These are phyloP conservation scores for Panaeolus papilionaceus DNA, from an alignment of 768 basidiomycete species.

Conservation along the genomic window DNA sequence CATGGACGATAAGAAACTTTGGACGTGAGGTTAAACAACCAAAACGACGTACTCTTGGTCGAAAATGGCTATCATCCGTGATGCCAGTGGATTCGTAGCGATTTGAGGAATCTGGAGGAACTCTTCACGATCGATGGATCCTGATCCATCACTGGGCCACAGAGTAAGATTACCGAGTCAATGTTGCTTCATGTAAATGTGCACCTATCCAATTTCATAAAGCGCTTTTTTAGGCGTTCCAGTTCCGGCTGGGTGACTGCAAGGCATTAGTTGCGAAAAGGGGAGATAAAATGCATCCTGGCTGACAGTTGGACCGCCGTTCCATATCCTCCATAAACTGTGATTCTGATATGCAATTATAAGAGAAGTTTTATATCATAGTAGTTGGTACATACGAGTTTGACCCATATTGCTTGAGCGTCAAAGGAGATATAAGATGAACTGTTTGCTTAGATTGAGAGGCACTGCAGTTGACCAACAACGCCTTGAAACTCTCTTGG, in stretches of 20 bases:
- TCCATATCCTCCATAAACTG: conserved; percentile 99
- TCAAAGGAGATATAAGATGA: conserved; percentile 12
- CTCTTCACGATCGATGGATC: conserved; percentile 98
- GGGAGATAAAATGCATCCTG: conserved; percentile 22
- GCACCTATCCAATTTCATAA: conserved; percentile 98
- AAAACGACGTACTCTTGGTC: conserved; percentile 88
- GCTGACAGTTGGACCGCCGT: conserved; percentile 95
- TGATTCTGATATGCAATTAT: conserved; percentile 57
- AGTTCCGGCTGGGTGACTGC: conserved; percentile 94
- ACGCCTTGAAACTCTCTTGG: neutral
- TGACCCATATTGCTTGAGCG: conserved; percentile 67
- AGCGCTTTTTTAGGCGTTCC: conserved; percentile 96
- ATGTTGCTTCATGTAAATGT: neutral
- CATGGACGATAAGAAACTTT: conserved; percentile 12
- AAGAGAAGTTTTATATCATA: neutral
- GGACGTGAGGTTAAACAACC: conserved; percentile 1
- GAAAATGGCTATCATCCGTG: conserved; percentile 99
- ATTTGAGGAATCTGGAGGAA: conserved; percentile 99
- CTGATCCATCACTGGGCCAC: conserved; percentile 83
- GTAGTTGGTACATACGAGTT: conserved; percentile 61
- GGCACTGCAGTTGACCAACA: conserved; percentile 6
- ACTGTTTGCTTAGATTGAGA: conserved; percentile 1
- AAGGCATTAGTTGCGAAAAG: conserved; percentile 13
- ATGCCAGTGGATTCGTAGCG: conserved; percentile 95
- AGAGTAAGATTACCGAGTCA: conserved; percentile 14